Conservation (phyloP, 805 yeast species). For the Myxozyma neotropica region DNA sequence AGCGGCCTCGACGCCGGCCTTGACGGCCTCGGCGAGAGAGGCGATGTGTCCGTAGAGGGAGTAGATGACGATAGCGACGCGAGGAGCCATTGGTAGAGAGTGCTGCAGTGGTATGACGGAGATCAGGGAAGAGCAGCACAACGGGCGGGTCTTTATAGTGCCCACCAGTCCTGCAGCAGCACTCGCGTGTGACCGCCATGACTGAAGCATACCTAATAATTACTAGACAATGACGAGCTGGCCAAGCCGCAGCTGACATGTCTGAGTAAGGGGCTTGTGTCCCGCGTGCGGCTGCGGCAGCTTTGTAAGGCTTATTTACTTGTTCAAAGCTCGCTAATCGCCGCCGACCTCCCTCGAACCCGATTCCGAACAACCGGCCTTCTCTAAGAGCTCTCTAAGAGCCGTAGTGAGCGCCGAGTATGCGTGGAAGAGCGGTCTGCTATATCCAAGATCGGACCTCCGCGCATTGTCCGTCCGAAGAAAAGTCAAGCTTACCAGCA, state of each 20-base stretch:
- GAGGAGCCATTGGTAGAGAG: slow-evolving; percentile 42
- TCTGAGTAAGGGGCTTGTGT: not conserved
- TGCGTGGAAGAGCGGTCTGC: too few relatives aligned
- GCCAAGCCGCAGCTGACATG: not conserved
- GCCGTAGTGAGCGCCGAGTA: too few relatives aligned
- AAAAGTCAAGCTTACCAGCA: too few relatives aligned
- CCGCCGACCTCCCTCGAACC: too few relatives aligned
- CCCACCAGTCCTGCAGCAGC: not conserved
- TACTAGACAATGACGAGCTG: not conserved
- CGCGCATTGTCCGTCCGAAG: too few relatives aligned
- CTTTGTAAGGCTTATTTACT: too few relatives aligned
- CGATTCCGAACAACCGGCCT: too few relatives aligned
- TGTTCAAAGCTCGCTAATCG: too few relatives aligned
- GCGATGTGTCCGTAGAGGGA: slow-evolving; percentile 80
- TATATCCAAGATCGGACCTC: too few relatives aligned
- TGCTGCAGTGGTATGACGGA: not conserved
- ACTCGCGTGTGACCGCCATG: not conserved
- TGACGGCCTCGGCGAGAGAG: slow-evolving; percentile 65
- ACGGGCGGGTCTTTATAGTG: not conserved
- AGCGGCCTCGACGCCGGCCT: slow-evolving; percentile 67
- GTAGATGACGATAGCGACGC: slow-evolving; percentile 76
- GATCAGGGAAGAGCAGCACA: not conserved
- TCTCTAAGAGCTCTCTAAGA: too few relatives aligned
- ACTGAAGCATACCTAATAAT: not conserved
- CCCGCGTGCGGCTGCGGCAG: too few relatives aligned